Base-by-base conservation (phyloP, 2,329 filamentous ascomycete genomes). In the Neonectria sp. region DNA sequence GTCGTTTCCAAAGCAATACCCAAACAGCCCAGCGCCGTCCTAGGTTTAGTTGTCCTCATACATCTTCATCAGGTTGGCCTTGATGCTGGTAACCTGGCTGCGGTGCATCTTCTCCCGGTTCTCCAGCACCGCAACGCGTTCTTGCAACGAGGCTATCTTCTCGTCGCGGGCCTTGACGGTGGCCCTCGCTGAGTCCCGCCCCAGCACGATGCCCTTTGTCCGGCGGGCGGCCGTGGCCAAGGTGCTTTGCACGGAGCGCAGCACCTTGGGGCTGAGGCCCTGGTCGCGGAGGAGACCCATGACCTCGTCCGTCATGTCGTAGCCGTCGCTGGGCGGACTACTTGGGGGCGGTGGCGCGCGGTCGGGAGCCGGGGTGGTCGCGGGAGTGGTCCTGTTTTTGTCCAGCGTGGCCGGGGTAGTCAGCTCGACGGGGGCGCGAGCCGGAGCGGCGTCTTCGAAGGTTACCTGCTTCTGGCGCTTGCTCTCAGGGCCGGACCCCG, bases 121-220 rank as follows among this genome's bases (percentile, higher is more conserved):
- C 76, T 86, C 83, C n/a, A 86, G 72, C 17, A 76, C 78, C 8
- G 73, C 73, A 5, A 85, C 72, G 33, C 76, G 74, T 45, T 75
- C 76, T 73, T 84, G 79, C 60, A 86, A 66, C 59, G 71, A 68
- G 4, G 78, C 78, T 48, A 82, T 79, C 57, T 75, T 77, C n/a
- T 75, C 75, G 33, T 95, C 91, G 70, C 90, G 91, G 5, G 85
- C 84, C 75, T 89, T 90, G 37, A 93, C 75, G 4, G 86, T 87
- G 9, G 87, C 78, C n/a, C 93, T 82, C 4, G 88, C 86, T 7
- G 91, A 87, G 67, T 95, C 92, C 3, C 92, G 84, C 0, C 92
- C 91, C 68, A 86, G 86, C 45, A 85, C 83, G 24, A 93, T 84
- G 0, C 92, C 93, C 73, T 87, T 88, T 0, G 86, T 84, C 58